phyloP scores from a whole-genome alignment of 306 rosid species.

The Vigna mungo region DNA sequence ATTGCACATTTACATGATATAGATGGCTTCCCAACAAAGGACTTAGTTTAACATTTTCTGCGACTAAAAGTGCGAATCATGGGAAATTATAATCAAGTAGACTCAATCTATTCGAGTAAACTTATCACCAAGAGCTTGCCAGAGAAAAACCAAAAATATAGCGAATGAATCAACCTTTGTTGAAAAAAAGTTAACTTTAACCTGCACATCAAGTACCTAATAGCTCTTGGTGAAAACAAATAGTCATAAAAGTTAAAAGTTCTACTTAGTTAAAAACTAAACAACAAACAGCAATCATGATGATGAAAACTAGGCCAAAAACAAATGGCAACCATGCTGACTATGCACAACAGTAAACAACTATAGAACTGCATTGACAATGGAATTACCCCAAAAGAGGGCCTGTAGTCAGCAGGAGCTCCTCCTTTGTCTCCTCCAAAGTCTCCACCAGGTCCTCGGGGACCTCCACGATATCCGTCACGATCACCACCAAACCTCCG shows the following conservation, averaged over 20 bases:
- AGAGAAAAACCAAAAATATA: neutral
- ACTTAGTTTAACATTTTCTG: neutral
- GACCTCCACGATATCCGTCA: slow-evolving; percentile 84
- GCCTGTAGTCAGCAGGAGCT: slow-evolving; percentile 80
- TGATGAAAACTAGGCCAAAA: slow-evolving; percentile 7
- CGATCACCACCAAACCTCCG: slow-evolving; percentile 80
- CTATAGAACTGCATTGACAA: neutral
- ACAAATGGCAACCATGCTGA: neutral
- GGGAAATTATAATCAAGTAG: neutral
- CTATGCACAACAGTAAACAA: neutral
- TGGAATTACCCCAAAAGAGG: slow-evolving; percentile 65
- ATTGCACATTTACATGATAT: neutral
- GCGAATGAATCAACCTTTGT: neutral
- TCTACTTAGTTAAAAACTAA: too few species aligned
- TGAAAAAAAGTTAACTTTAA: neutral
- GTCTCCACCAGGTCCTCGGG: slow-evolving; percentile 72
- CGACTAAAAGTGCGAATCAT: neutral
- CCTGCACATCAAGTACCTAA: neutral
- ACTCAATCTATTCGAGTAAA: neutral
- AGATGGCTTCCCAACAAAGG: neutral
- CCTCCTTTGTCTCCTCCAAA: slow-evolving; percentile 84
- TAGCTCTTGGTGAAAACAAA: neutral
- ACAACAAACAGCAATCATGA: too few species aligned
- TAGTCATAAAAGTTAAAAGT: neutral
- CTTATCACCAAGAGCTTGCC: neutral